Percentiles rank a stretch among this genome's conserved stretches.
phyloP scores from a whole-genome alignment of 2,329 filamentous ascomycete species.

The Nectriaceae sp. region DNA sequence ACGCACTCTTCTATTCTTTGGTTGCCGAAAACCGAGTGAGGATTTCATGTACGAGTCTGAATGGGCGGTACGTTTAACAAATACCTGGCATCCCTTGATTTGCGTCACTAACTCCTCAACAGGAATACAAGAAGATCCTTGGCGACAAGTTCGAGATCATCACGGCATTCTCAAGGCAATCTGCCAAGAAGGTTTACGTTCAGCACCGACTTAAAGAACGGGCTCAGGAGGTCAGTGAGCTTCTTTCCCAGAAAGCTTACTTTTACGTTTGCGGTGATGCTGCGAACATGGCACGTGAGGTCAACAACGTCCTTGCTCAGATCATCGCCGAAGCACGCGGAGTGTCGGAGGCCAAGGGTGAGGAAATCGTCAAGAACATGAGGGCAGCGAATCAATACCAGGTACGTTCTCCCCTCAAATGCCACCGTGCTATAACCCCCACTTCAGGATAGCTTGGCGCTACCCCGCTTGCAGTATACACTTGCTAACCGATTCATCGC shows the following conservation, averaged over 20 bases:
- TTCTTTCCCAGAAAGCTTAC: conserved; percentile 84
- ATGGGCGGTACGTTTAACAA: conserved; percentile 74
- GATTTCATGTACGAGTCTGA: conserved; percentile 92
- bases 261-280: conserved; percentile 99
- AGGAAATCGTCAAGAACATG: conserved; percentile 98
- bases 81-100: neutral
- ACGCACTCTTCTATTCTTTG: conserved; percentile 89
- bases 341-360: conserved; percentile 81
- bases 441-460: conserved; percentile 3
- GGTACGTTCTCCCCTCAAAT: conserved; percentile 51
- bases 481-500: conserved; percentile 20
- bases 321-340: conserved; percentile 85
- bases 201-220: conserved; percentile 88
- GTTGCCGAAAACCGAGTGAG: conserved; percentile 83
- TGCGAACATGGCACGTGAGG: conserved; percentile 93
- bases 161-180: conserved; percentile 93
- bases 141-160: conserved; percentile 89
- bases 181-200: conserved; percentile 89
- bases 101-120: conserved; percentile 23
- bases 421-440: neutral
- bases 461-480: conserved; percentile 1
- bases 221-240: conserved; percentile 80
- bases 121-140: conserved; percentile 82
- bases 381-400: conserved; percentile 94
- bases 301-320: conserved; percentile 82